Base-by-base conservation (phyloP, 495 filamentous ascomycete species). In the Xylaria intraflava region DNA sequence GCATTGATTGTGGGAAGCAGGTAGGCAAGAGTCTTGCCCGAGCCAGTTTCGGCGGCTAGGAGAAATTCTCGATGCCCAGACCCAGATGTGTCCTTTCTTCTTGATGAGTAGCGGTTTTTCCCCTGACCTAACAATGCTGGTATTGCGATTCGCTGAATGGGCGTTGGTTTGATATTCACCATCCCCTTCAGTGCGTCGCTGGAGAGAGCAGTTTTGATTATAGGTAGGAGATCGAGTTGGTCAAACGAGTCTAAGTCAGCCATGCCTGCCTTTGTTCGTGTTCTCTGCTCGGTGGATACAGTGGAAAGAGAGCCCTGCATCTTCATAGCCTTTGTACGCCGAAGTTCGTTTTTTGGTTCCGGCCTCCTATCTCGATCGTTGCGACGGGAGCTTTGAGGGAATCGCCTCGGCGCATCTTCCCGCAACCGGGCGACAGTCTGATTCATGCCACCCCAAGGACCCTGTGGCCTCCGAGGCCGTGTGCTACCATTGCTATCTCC, bases 1-100 rank as follows among this genome's bases (percentile, higher is more conserved):
- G 86, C 83, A 72, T 98, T 81, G 31, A 97, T 70, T 16, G 82
- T 71, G 0, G 93, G 94, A 17, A 95, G 63, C 22, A 96, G 69
- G 62, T 98, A 98, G 24, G 93, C 87, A 56, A 98, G 72, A 1
- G 93, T 98, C 71, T 98, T 98, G 49, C 93, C 93, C 2, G 93
- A 96, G 9, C 93, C 93, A 1, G 93, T 98, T 72, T 98, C 93
- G 10, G 94, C 93, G 0, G 94, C 93, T 16, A 98, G 76, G 10
- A 98, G 79, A 62, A 87, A 95, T 57, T 92, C 83, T 51, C 85
- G 74, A 57, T 79, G 79, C n/a, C 73, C 68, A 4, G 40, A 23
- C 0, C 51, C 43, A 20, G 67, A 56, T 10, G 54, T 38, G 3
- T 51, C 57, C 14, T 41, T 44, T 53, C 22, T n/a, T n/a, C n/a